These are phyloP conservation scores for Houttuynia cordata DNA, from an alignment of 164 flowering plant species.

Conservation along the genomic window DNA sequence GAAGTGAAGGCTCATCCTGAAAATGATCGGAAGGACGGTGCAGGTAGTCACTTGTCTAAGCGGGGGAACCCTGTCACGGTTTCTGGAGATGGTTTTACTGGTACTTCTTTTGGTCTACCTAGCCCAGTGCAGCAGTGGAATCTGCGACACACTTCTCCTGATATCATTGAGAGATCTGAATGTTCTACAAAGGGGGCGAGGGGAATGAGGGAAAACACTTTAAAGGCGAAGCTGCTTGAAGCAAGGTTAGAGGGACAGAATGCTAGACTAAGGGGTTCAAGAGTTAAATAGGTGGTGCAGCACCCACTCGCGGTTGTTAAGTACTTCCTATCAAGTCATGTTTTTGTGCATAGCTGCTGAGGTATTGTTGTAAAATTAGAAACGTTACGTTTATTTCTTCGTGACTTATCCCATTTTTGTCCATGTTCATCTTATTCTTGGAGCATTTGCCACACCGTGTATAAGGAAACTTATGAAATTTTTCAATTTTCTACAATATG, in stretches of 20 bases:
- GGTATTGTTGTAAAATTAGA: background rate
- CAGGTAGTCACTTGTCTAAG: constrained; percentile 18
- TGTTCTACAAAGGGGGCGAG: constrained; percentile 23
- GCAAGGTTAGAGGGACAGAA: constrained; percentile 58
- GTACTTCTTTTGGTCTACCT: constrained; percentile 3
- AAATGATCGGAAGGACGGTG: constrained; percentile 18
- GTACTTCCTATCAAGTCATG: background rate
- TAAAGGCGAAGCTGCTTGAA: constrained; percentile 70
- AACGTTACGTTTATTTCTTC: background rate
- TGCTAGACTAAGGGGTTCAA: constrained; percentile 27
- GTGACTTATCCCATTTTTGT: background rate
- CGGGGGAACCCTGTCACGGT: constrained; percentile 18
- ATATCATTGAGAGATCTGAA: constrained; percentile 27
- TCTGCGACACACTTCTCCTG: constrained; percentile 26
- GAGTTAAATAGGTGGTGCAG: constrained; percentile 9
- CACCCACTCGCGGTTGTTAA: background rate
- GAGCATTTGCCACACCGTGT: no score
- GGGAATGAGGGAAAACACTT: constrained; percentile 36
- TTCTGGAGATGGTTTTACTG: background rate
- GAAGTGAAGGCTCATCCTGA: constrained; percentile 28
- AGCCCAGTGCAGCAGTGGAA: constrained; percentile 56
- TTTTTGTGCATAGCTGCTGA: background rate
- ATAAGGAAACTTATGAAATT: no score
- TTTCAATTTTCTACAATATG: background rate
- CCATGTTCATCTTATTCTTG: no score